Evolutionary conservation across 352 stramenopile genomes (phyloP), one percentile per base, ranked within the genome.

Genomic region (Phytopythium cucurbitacearum): DNA sequence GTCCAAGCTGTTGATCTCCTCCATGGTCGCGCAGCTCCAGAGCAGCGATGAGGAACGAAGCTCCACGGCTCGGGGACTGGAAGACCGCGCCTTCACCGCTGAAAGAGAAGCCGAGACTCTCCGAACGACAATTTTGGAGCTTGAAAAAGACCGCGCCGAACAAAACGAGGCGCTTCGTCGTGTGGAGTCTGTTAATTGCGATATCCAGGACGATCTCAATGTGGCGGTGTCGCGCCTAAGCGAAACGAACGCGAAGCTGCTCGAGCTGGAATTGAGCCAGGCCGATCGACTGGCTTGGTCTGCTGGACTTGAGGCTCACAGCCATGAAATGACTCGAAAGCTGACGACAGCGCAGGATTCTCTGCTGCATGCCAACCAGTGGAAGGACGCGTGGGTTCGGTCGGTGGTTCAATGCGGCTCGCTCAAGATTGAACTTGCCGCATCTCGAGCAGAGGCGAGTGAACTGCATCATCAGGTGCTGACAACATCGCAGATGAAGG

Each of bases 241-340:
- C 33, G 21, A 51, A 33, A 4, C 33, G 3, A 34, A 51, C 11
- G 3, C 3, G 1, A 51, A 40, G 45, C n/a, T 51, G 32, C 4
- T 5, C 4, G 5, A 13, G 4, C 45, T 51, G 8, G 45, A 51
- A 34, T 10, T 6, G 6, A 4, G 7, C n/a, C 45, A 9, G 33
- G 8, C 12, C 7, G 15, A 7, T 3, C 10, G 3, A 13, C 34
- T 21, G 12, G n/a, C 41, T 5, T 21, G n/a, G 2, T 7, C 32
- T 36, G 36, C n/a, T 0, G 21, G 51, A 9, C 57, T 64, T 1
- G 51, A 56, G n/a, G 40, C 13, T 13, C 10, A 32, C 10, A 47
- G 36, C n/a, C 2, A 5, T 4, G 34, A 51, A 13, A 34, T 45
- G 7, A 15, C 10, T 9, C 38, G n/a, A 10, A 12, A 28, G 0